Conservation (phyloP, 2,329 filamentous ascomycete genomes). For the Colletotrichum sp. region DNA sequence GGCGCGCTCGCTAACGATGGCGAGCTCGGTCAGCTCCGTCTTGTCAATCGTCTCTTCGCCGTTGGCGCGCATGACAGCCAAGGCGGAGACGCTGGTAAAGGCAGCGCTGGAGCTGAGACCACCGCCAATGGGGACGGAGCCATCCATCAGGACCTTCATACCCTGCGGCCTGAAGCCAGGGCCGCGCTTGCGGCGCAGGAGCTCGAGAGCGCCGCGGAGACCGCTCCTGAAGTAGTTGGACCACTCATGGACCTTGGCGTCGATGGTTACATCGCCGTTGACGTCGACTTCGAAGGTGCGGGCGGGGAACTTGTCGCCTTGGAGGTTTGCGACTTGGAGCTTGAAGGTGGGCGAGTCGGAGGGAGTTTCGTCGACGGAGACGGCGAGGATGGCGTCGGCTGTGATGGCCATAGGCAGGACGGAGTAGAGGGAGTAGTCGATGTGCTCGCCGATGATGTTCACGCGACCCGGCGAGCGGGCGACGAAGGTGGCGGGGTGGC, state of each 20-base stretch:
- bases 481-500: conserved; percentile 76
- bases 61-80: conserved; percentile 88
- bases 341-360: conserved; percentile 61
- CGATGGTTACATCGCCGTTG: conserved; percentile 74
- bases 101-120: conserved; percentile 94
- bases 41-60: conserved; percentile 82
- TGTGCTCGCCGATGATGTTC: conserved; percentile 99
- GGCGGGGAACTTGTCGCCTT: conserved; percentile 75
- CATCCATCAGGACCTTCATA: conserved; percentile 90
- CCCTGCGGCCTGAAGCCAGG: conserved; percentile 70
- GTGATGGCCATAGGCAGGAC: conserved; percentile 96
- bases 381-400: conserved; percentile 87
- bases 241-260: conserved; percentile 88
- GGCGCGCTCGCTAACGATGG: conserved; percentile 90
- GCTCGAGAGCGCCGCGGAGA: conserved; percentile 78
- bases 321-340: conserved; percentile 82
- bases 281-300: conserved; percentile 75
- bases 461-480: conserved; percentile 91
- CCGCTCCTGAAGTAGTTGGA: conserved; percentile 98
- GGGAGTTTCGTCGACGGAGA: conserved; percentile 60
- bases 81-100: conserved; percentile 87
- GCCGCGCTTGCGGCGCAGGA: conserved; percentile 70
- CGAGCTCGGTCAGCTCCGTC: conserved; percentile 88
- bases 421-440: conserved; percentile 97
- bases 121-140: conserved; percentile 89